Conservation (phyloP, 345 rosid species). For the Linum tenue region DNA sequence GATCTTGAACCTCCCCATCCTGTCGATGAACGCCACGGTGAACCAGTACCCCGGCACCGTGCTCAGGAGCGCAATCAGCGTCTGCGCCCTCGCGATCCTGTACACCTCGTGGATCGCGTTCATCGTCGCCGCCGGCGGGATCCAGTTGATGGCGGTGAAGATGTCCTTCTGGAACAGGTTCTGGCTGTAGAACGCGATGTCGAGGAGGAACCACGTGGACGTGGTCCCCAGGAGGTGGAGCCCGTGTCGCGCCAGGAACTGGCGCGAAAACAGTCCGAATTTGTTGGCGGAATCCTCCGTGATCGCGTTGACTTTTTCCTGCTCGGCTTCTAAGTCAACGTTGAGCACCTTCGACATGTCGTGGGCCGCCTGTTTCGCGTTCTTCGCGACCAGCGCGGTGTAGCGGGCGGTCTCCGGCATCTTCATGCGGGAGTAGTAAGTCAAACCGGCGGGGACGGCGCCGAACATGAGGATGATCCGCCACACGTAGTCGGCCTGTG, state of each 20-base stretch:
- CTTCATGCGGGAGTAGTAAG: constrained; percentile 61
- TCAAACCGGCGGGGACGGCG: constrained; percentile 52
- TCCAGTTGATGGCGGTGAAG: constrained; percentile 63
- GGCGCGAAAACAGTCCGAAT: constrained; percentile 41
- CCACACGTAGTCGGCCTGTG: constrained; percentile 61
- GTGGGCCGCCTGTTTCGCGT: constrained; percentile 47
- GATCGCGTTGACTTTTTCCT: constrained; percentile 25
- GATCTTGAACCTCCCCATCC: constrained; percentile 38
- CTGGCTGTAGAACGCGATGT: constrained; percentile 66
- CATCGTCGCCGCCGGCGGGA: constrained; percentile 55
- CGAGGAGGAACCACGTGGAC: constrained; percentile 60
- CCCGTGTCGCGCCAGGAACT: constrained; percentile 45
- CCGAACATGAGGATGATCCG: constrained; percentile 60
- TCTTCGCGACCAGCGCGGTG: constrained; percentile 59
- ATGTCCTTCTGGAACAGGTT: constrained; percentile 72
- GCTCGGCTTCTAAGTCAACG: constrained; percentile 46
- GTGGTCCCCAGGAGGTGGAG: constrained; percentile 54
- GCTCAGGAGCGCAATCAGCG: constrained; percentile 55
- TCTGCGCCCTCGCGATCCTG: constrained; percentile 50
- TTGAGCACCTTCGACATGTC: constrained; percentile 73
- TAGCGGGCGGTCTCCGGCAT: constrained; percentile 88
- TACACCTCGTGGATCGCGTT: constrained; percentile 57
- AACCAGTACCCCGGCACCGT: constrained; percentile 70
- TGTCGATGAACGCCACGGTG: constrained; percentile 40
- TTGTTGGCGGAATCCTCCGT: constrained; percentile 15